Percentiles rank a stretch among this genome's conserved stretches.
Evolutionary conservation across 352 stramenopile species (phyloP).

Genomic region (Globisporangium cederbergense): DNA sequence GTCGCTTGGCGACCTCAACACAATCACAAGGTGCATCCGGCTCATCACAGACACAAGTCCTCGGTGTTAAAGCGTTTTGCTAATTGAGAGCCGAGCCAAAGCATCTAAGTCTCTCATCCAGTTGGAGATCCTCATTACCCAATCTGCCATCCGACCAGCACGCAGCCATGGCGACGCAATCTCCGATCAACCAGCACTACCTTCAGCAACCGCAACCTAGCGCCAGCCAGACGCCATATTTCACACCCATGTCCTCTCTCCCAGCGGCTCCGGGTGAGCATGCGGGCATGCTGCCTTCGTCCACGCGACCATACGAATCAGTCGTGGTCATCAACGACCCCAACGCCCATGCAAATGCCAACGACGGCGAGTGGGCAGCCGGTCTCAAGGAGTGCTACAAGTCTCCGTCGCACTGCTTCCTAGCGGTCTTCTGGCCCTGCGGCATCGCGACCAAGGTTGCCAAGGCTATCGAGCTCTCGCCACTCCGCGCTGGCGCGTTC

Average conservation of each 20-base stretch:
- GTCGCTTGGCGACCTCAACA: neutral
- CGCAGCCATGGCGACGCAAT: neutral
- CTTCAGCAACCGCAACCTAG: neutral
- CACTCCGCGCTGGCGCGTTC: neutral
- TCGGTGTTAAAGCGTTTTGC: neutral
- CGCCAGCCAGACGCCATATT: neutral
- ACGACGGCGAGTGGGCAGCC: neutral
- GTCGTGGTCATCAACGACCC: neutral
- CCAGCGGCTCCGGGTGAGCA: neutral
- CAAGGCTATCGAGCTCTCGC: neutral
- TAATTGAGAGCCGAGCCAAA: neutral
- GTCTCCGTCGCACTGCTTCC: neutral
- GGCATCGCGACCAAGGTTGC: neutral
- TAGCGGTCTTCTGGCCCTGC: conserved; percentile 2
- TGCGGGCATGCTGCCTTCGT: neutral
- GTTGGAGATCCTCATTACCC: neutral
- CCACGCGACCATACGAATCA: neutral
- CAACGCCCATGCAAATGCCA: neutral
- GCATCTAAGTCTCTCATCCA: neutral
- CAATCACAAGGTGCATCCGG: neutral
- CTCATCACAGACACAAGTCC: neutral
- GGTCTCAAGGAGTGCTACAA: conserved; percentile 7
- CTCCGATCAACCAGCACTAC: neutral
- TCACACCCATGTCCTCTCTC: neutral
- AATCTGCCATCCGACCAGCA: neutral